Evolutionary conservation across 2,329 filamentous ascomycete species (phyloP), one percentile per base, ranked within the genome.

Genomic region (Talaromyces atroroseus): DNA sequence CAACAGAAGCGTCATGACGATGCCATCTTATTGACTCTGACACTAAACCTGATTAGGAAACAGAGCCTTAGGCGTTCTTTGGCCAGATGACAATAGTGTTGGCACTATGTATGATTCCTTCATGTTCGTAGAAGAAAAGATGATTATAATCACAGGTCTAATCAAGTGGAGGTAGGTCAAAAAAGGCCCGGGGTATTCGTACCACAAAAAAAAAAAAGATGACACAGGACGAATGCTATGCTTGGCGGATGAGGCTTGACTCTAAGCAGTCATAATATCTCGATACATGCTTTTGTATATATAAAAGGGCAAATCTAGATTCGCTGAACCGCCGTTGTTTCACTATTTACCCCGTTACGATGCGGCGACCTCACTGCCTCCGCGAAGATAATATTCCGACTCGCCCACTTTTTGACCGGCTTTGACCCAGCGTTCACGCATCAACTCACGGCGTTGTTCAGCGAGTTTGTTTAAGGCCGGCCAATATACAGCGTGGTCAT

Each of bases 401-500:
- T 96, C 92, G 26, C 94, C 94, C 62, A 96, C 81, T 60, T 83
- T 77, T 75, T 88, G 89, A 20, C 94, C 94, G 23, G 83, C 90
- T 14, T 83, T 82, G 61, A 86, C 79, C 94, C 94, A 99, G 54
- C 91, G 80, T 63, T 83, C 78, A 60, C 75, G 76, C 65, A 84
- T 83, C 60, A 82, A 82, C 24, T 81, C 81, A 49, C 84, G 82
- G 62, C 82, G 84, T 70, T 86, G 79, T 18, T 82, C 80, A 61
- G 87, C 88, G 65, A 95, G 73, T 65, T 84, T 80, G 65, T 85
- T 84, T 59, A 99, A 79, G 1, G 89, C 87, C 0, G 92, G 90
- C 94, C 94, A 99, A 79, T 96, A 99, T 16, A 79, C 73, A 1
- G 80, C 76, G 74, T 99, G 94, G 66, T 96, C 89, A 71, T 99